These are phyloP conservation scores for Pontederia crassipes DNA, from an alignment of 176 grass and related monocot species.

Conservation along the genomic window DNA sequence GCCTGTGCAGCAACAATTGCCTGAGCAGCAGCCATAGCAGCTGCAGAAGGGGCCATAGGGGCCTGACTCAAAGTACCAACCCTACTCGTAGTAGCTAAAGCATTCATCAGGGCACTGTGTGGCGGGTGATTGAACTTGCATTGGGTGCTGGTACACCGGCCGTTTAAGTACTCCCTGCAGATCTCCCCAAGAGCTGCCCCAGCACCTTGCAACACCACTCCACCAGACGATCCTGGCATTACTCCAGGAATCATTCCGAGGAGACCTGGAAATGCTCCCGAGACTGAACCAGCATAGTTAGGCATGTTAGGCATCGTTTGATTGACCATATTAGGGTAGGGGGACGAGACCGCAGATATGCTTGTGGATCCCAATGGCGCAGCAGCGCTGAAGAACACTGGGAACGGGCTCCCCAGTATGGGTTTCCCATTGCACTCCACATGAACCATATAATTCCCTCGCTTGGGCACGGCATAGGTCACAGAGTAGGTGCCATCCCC, in stretches of 20 bases:
- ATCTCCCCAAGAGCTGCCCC: constrained; percentile 80
- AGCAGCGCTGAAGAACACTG: constrained; percentile 73
- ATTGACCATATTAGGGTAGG: constrained; percentile 83
- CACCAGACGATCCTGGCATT: constrained; percentile 36
- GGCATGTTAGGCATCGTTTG: constrained; percentile 99
- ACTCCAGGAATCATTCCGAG: constrained; percentile 43
- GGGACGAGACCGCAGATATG: neutral
- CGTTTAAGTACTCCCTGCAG: constrained; percentile 65
- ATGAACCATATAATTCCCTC: constrained; percentile 80
- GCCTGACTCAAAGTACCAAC: constrained; percentile 49
- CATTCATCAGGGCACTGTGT: constrained; percentile 65
- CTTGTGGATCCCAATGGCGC: constrained; percentile 11
- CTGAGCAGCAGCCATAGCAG: constrained; percentile 92
- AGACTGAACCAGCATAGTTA: constrained; percentile 60
- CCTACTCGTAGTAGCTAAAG: constrained; percentile 46
- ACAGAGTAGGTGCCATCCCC: constrained; percentile 57
- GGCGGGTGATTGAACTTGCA: constrained; percentile 76
- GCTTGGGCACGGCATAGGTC: constrained; percentile 64
- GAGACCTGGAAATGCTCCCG: constrained; percentile 41
- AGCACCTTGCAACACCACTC: constrained; percentile 64
- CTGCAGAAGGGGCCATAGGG: constrained; percentile 75
- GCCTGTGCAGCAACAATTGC: constrained; percentile 89
- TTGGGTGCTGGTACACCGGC: constrained; percentile 48
- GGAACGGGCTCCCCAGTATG: constrained; percentile 85
- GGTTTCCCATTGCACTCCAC: constrained; percentile 43